Percentiles rank a stretch among this genome's conserved stretches.
Conservation (phyloP, 306 rosid genomes). For the Delonix regia region DNA sequence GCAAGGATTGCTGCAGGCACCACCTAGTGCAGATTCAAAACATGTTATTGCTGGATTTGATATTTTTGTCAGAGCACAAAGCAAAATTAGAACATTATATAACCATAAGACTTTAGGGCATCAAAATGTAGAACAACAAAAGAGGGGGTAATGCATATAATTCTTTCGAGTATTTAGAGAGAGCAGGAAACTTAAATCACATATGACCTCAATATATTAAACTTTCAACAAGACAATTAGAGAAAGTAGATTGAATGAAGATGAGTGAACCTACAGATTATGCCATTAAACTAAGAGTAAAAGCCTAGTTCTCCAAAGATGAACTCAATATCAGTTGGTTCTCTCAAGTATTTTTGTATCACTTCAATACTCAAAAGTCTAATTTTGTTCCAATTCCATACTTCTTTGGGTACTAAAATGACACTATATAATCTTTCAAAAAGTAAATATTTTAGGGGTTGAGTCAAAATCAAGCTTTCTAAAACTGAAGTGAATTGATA, state of each 20-base stretch:
- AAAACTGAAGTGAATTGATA: background rate
- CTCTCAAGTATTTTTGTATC: background rate
- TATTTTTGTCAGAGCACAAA: background rate
- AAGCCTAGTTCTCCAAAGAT: too few relatives aligned
- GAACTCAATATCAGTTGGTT: too few relatives aligned
- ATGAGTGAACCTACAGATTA: too few relatives aligned
- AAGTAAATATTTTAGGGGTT: background rate
- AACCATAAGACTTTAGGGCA: background rate
- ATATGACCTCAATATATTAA: background rate
- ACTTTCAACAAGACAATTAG: background rate
- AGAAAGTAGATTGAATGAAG: too few relatives aligned
- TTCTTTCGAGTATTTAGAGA: background rate
- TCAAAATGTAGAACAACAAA: background rate
- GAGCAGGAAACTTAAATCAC: background rate
- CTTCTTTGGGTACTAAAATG: background rate
- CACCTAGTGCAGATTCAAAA: constrained; percentile 44
- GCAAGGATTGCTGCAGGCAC: constrained; percentile 61
- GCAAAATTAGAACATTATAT: background rate
- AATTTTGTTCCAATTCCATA: background rate
- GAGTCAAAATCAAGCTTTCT: background rate
- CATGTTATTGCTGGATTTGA: too few relatives aligned
- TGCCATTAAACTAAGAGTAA: too few relatives aligned
- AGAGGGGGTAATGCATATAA: background rate
- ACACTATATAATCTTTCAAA: background rate
- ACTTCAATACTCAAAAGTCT: background rate